Base-by-base conservation (phyloP, 148 eudicot genomes). In the Heliosperma pusillum region DNA sequence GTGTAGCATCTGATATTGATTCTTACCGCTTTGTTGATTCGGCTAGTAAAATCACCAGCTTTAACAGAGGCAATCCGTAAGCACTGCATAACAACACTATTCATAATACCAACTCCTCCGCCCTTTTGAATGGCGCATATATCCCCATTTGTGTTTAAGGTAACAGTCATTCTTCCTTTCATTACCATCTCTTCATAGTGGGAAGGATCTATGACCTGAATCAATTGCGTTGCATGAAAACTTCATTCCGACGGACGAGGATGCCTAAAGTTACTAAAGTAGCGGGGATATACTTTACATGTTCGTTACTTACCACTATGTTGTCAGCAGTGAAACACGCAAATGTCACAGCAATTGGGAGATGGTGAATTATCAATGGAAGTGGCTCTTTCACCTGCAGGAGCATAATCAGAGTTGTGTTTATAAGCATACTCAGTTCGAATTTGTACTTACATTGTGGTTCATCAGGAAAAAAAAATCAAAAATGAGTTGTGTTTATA, bases 271-370 rank as follows among this genome's bases (percentile, higher is more conserved):
- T 1, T 47, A 4, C 53, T 47, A 6, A 47, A 47, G 15, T 47
- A 47, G 15, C 53, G 1, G 11, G 15, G 16, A 47, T 47, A 47
- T 10, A 47, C 10, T 9, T 42, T 47, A 47, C 2, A 30, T n/a
- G 73, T 25, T 33, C 30, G 29, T 20, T 76, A 64, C 97, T 78
- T 83, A 93, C 98, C 97, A 87, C 85, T 13, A 81, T 84, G 77
- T 73, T 84, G 42, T 87, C 93, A 71, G 80, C 50, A 63, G 88
- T 80, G 68, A 94, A 79, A 75, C 91, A 88, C 7, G 89, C 97
- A 84, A 94, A 94, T 66, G 97, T 94, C 80, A 94, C 88, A 65
- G 98, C 91, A 74, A 94, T 86, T 7, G 98, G 98, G 69, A 94
- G 89, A 82, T 94, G 98, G 79, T 94, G 98, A 61, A 94, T 79